Base-by-base conservation (phyloP, 225 moss, liverwort and hornwort species). In the Neckera pumila region DNA sequence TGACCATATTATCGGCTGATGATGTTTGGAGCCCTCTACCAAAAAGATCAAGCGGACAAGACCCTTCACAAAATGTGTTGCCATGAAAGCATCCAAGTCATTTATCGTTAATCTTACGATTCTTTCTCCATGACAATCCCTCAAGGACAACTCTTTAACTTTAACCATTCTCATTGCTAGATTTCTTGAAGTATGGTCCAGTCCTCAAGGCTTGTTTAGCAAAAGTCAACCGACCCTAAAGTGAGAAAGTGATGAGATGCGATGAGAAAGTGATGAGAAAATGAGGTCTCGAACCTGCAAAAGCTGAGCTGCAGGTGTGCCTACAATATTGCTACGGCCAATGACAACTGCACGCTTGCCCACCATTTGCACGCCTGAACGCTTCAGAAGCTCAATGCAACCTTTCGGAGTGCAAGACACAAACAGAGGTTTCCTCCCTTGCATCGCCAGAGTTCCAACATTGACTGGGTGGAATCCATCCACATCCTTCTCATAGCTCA, bases 401-500 rank as follows among this genome's bases (percentile, higher is more conserved):
- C 98, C 98, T 90, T 91, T 95, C 8, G 98, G 97, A 34, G 97
- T 98, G 92, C 98, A 98, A 30, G 97, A 95, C 77, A 92, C 93
- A 79, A 94, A 94, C 56, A 95, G 69, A 66, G 97, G 95, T 53
- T 92, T 92, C 76, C 98, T 92, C 77, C 96, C 95, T 92, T 97
- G 95, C 98, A 96, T 96, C 65, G 92, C 91, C 54, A 98, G 91
- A 79, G 92, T 96, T 75, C 98, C 98, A 53, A 98, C 89, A 84
- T 98, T 97, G 47, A 95, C 86, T n/a, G 98, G 97, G 89, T 98
- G 95, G 75, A 98, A 96, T 16, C 98, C 98, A 89, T 98, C 98
- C 85, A 97, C 98, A 92, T 98, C 98, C 89, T 98, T 98, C 90
- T 96, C 98, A 86, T 93, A 93, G 79, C 93, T 92, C 89, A 98